Percentiles rank a stretch among this genome's conserved stretches.
phyloP scores from a whole-genome alignment of 805 yeast genomes.

The Lipomyces mesembrius region DNA sequence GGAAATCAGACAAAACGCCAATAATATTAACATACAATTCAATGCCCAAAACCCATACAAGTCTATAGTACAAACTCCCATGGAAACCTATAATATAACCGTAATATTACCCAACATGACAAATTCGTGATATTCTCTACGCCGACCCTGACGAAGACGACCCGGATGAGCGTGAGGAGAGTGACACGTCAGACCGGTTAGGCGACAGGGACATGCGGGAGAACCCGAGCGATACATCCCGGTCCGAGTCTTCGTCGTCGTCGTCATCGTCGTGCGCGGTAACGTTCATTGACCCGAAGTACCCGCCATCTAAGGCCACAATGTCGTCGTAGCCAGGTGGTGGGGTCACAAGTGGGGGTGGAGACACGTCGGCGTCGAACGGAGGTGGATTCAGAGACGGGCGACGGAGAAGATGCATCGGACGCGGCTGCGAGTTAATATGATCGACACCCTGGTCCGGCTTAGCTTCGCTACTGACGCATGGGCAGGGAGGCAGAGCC shows the following conservation, averaged over 20 bases:
- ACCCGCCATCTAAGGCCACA: slow-evolving; percentile 42
- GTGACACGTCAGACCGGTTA: neutral
- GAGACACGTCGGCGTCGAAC: slow-evolving; percentile 53
- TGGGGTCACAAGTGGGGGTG: slow-evolving; percentile 48
- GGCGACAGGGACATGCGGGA: slow-evolving; percentile 16
- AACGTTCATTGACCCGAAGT: slow-evolving; percentile 11
- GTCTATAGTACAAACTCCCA: slow-evolving; percentile 1
- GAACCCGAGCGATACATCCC: slow-evolving; percentile 27
- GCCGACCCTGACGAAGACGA: neutral
- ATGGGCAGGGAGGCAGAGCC: slow-evolving; percentile 44
- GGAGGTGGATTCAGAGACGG: slow-evolving; percentile 70
- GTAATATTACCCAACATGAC: neutral
- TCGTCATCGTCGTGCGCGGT: slow-evolving; percentile 11
- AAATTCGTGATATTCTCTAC: neutral
- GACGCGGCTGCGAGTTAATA: slow-evolving; percentile 45
- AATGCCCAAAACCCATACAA: neutral
- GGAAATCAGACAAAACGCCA: neutral
- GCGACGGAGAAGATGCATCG: slow-evolving; percentile 58
- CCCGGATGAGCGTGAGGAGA: neutral
- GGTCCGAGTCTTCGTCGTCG: slow-evolving; percentile 26
- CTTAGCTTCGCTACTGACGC: slow-evolving; percentile 13
- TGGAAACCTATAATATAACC: neutral
- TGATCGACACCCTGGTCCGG: slow-evolving; percentile 6
- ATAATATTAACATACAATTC: neutral
- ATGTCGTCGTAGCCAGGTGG: slow-evolving; percentile 55